Evolutionary conservation across 306 rosid genomes (phyloP).

Genomic region (Rosa chinensis): DNA sequence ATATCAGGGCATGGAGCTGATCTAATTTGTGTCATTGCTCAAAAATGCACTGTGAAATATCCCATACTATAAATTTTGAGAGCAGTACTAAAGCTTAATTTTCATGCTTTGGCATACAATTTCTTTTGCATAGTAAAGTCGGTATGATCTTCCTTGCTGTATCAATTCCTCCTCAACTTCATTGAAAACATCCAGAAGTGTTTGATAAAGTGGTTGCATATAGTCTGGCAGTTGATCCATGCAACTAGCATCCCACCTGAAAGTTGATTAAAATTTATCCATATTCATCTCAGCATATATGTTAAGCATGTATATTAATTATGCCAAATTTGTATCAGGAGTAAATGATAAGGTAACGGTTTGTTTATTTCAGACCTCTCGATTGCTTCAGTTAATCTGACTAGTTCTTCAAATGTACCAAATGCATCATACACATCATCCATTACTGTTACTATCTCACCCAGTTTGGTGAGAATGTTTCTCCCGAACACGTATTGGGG

Average conservation of each 20-base stretch:
- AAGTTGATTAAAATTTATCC: neutral
- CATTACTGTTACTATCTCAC: neutral
- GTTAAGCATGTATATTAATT: neutral
- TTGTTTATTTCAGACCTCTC: slow-evolving; percentile 6
- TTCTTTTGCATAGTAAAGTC: slow-evolving; percentile 10
- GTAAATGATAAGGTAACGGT: neutral
- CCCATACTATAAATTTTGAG: neutral
- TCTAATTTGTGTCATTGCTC: too few species aligned
- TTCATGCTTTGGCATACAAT: slow-evolving; percentile 1
- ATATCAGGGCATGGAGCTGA: too few species aligned
- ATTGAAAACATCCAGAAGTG: slow-evolving; percentile 1
- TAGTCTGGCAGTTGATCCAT: slow-evolving; percentile 19
- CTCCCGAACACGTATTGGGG: slow-evolving; percentile 23
- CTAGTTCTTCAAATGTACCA: slow-evolving; percentile 18
- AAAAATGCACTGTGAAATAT: too few species aligned
- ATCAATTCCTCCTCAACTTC: slow-evolving; percentile 1
- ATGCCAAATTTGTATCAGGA: neutral
- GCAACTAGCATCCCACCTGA: slow-evolving; percentile 22
- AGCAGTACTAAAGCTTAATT: neutral
- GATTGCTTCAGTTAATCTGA: slow-evolving; percentile 1
- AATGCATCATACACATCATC: slow-evolving; percentile 37
- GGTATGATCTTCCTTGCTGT: slow-evolving; percentile 2
- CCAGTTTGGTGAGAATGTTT: slow-evolving; percentile 3
- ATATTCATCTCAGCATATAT: neutral
- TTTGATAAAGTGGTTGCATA: slow-evolving; percentile 7